Percentiles rank a stretch among this genome's conserved stretches.
These are phyloP conservation scores for Glycine soja DNA, from an alignment of 306 rosid genomes.

Conservation along the genomic window DNA sequence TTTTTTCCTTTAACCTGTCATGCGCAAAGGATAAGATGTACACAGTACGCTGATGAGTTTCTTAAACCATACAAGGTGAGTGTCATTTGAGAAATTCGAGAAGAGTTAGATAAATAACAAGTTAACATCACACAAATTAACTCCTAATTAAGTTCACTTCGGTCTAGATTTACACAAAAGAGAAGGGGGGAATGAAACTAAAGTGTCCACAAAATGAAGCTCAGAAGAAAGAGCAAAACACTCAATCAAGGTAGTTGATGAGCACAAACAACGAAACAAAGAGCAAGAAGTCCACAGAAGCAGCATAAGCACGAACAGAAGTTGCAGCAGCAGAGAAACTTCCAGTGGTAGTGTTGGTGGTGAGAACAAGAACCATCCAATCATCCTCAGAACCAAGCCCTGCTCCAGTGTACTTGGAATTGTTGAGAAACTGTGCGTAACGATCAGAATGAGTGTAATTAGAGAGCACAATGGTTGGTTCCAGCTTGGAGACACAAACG, in stretches of 20 bases:
- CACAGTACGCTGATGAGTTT: too few relatives aligned
- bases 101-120: too few relatives aligned
- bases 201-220: too few relatives aligned
- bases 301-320: constrained; percentile 25
- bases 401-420: constrained; percentile 66
- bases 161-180: too few relatives aligned
- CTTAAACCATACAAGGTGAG: too few relatives aligned
- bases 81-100: too few relatives aligned
- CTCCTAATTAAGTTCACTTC: too few relatives aligned
- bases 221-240: too few relatives aligned
- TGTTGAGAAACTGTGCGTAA: constrained; percentile 62
- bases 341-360: constrained; percentile 57
- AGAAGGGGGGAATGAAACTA: too few relatives aligned
- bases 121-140: too few relatives aligned
- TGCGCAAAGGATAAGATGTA: too few relatives aligned
- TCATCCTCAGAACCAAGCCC: constrained; percentile 84
- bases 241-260: not conserved
- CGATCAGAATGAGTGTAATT: constrained; percentile 61
- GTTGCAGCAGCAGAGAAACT: constrained; percentile 56
- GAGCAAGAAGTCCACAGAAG: not conserved
- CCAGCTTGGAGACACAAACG: constrained; percentile 62
- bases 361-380: constrained; percentile 85
- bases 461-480: constrained; percentile 52
- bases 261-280: constrained; percentile 28
- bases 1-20: too few relatives aligned